Percentiles rank a stretch among this genome's conserved stretches.
phyloP scores from a whole-genome alignment of 495 filamentous ascomycete species.

The Extremus antarcticus region DNA sequence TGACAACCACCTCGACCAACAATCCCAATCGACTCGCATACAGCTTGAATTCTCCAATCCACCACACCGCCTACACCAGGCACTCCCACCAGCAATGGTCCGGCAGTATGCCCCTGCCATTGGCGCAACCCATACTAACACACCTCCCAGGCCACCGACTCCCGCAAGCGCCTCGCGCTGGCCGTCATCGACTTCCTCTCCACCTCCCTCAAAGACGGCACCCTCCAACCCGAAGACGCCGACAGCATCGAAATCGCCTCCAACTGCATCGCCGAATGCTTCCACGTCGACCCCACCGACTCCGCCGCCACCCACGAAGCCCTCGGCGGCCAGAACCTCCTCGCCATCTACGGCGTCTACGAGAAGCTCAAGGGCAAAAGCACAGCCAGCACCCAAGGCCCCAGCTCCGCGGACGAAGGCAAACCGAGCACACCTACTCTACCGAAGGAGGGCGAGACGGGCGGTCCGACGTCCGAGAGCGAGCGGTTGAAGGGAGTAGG shows the following conservation, averaged over 20 bases:
- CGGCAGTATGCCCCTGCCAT: neutral
- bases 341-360: slow-evolving; percentile 86
- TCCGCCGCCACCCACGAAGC: slow-evolving; percentile 61
- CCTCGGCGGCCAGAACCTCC: slow-evolving; percentile 70
- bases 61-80: too few relatives aligned
- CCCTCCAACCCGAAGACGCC: slow-evolving; percentile 70
- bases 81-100: neutral
- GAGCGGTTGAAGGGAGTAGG: slow-evolving; percentile 83
- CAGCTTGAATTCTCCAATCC: too few relatives aligned
- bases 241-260: slow-evolving; percentile 87
- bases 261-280: slow-evolving; percentile 87
- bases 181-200: slow-evolving; percentile 92
- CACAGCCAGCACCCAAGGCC: slow-evolving; percentile 27
- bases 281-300: slow-evolving; percentile 81
- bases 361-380: slow-evolving; percentile 79
- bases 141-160: slow-evolving; percentile 40
- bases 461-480: slow-evolving; percentile 47
- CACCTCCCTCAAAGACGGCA: slow-evolving; percentile 77
- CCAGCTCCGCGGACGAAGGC: slow-evolving; percentile 10
- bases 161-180: slow-evolving; percentile 93
- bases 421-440: neutral
- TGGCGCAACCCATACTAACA: neutral
- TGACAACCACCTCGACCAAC: too few relatives aligned
- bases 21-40: too few relatives aligned
- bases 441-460: slow-evolving; percentile 18